Conservation (phyloP, 495 filamentous ascomycete species). For the Aspergillus sclerotiicarbonarius region DNA sequence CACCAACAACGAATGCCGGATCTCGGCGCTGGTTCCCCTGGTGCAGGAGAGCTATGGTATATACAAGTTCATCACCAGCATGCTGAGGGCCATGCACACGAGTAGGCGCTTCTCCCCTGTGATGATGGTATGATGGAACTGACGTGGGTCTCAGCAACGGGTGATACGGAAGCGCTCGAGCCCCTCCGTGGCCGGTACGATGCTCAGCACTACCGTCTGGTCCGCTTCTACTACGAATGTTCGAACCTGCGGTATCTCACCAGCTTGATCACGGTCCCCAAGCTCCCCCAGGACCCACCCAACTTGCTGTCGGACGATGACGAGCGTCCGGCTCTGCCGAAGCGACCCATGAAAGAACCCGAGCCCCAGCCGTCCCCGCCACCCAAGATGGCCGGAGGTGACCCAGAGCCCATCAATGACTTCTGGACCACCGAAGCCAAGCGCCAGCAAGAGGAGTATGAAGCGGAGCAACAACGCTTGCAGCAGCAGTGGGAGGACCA, state of each 20-base stretch:
- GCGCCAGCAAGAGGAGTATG: slow-evolving; percentile 89
- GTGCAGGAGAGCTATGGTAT: slow-evolving; percentile 99
- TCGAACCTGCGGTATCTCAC: slow-evolving; percentile 96
- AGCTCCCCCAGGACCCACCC: slow-evolving; percentile 90
- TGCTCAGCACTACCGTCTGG: slow-evolving; percentile 90
- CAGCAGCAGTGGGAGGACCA: slow-evolving; percentile 75
- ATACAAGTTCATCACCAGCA: slow-evolving; percentile 93
- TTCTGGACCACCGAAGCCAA: slow-evolving; percentile 95
- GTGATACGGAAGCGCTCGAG: slow-evolving; percentile 91
- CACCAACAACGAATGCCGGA: slow-evolving; percentile 93
- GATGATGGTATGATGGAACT: slow-evolving; percentile 2
- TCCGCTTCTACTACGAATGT: slow-evolving; percentile 99
- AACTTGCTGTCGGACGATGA: slow-evolving; percentile 83
- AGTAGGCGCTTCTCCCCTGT: slow-evolving; percentile 51
- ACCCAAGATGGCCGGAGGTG: slow-evolving; percentile 60
- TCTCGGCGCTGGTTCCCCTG: slow-evolving; percentile 86
- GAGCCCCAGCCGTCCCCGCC: slow-evolving; percentile 62
- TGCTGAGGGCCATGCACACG: slow-evolving; percentile 94
- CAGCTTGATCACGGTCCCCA: slow-evolving; percentile 91
- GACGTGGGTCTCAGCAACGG: slow-evolving; percentile 60
- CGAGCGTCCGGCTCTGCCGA: slow-evolving; percentile 76
- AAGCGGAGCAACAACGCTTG: slow-evolving; percentile 84
- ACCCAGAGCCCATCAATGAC: slow-evolving; percentile 93
- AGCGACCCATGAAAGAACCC: slow-evolving; percentile 66
- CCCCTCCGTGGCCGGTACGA: slow-evolving; percentile 86